Percentiles rank a stretch among this genome's conserved stretches.
phyloP scores from a whole-genome alignment of 345 rosid species.

The Ailanthus altissimus region DNA sequence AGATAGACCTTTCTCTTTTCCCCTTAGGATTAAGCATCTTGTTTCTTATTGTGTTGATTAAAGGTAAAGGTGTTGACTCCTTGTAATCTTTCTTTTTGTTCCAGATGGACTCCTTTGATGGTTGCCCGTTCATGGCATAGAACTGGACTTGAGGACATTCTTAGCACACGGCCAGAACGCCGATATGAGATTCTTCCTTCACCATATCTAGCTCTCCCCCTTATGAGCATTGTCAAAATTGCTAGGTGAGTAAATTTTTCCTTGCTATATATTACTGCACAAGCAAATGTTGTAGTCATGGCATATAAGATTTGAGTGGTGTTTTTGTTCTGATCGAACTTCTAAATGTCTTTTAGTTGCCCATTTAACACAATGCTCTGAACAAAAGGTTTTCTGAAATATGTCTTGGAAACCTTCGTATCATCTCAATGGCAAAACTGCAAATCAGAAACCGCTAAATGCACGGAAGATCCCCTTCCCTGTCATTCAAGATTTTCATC shows the following conservation, averaged over 20 bases:
- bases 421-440: background rate
- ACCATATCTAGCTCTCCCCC: constrained; percentile 81
- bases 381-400: background rate
- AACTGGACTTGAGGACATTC: constrained; percentile 74
- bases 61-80: constrained; percentile 10
- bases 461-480: background rate
- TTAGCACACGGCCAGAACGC: constrained; percentile 46
- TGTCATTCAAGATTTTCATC: background rate
- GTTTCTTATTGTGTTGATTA: background rate
- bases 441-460: background rate
- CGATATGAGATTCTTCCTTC: constrained; percentile 52
- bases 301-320: background rate
- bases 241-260: constrained; percentile 62
- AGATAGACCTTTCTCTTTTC: background rate
- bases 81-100: constrained; percentile 22
- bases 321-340: background rate
- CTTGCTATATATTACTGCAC: background rate
- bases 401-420: background rate
- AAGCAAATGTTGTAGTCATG: background rate
- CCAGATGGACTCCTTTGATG: constrained; percentile 90
- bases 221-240: constrained; percentile 86
- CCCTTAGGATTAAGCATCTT: background rate
- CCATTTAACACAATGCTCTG: background rate
- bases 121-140: constrained; percentile 95
- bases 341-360: background rate